Evolutionary conservation across 2,329 filamentous ascomycete species (phyloP).

Genomic region (Plenodomus lindquistii): DNA sequence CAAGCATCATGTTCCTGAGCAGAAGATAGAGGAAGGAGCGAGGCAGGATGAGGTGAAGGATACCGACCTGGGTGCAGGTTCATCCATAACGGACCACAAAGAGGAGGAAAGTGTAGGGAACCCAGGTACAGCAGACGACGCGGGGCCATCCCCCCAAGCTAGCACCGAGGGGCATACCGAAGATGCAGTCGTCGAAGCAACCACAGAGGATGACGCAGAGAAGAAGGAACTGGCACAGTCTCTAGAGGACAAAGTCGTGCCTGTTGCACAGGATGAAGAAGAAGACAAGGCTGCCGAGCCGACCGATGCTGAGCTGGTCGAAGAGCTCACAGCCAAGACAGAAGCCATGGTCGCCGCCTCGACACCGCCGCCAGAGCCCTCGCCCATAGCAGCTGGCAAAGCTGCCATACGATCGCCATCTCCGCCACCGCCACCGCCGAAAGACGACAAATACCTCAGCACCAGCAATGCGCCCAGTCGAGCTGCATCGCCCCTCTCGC

Average conservation of each 20-base stretch:
- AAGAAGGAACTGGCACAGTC: too few relatives aligned
- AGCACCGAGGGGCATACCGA: conserved; percentile 8
- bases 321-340: conserved; percentile 24
- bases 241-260: too few relatives aligned
- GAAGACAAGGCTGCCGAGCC: conserved; percentile 4
- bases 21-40: conserved; percentile 21
- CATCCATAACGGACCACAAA: background rate
- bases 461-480: conserved; percentile 48
- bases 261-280: background rate
- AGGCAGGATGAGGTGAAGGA: conserved; percentile 7
- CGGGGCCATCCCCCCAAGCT: conserved; percentile 25
- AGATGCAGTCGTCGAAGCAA: too few relatives aligned
- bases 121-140: conserved; percentile 11
- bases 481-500: conserved; percentile 36
- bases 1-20: conserved; percentile 21
- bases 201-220: too few relatives aligned
- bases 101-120: conserved; percentile 1
- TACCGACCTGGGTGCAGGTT: background rate
- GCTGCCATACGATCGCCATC: conserved; percentile 37
- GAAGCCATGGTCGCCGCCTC: conserved; percentile 20
- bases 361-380: conserved; percentile 23
- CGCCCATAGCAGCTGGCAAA: conserved; percentile 32
- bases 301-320: conserved; percentile 10
- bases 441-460: conserved; percentile 56
- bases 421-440: conserved; percentile 55